These are phyloP conservation scores for Xylaria grammica DNA, from an alignment of 495 filamentous ascomycete genomes.

Conservation along the genomic window DNA sequence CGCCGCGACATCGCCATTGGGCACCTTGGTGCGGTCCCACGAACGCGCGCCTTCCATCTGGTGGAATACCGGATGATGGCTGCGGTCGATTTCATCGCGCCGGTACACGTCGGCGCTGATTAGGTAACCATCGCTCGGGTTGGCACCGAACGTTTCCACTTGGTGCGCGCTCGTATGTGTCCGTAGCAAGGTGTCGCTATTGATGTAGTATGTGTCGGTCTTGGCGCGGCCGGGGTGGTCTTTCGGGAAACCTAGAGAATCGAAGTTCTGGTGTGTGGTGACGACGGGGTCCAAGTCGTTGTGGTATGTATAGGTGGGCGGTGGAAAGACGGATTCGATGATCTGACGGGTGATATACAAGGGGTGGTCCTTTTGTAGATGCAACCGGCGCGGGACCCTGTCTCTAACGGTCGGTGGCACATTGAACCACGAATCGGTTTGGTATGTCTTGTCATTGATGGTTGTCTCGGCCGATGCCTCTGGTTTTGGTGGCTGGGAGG, in stretches of 20 bases:
- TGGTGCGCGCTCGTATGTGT: constrained; percentile 96
- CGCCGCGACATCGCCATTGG: constrained; percentile 63
- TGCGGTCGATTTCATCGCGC: constrained; percentile 90
- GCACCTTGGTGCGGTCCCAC: constrained; percentile 74
- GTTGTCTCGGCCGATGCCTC: constrained; percentile 36
- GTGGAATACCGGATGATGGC: constrained; percentile 96
- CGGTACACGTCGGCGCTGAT: constrained; percentile 97
- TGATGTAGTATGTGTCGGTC: constrained; percentile 96
- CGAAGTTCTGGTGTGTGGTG: constrained; percentile 88
- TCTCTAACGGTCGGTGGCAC: constrained; percentile 75
- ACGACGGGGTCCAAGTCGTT: constrained; percentile 83
- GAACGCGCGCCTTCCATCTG: constrained; percentile 96
- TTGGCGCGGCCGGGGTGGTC: constrained; percentile 89
- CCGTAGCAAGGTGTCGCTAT: constrained; percentile 78
- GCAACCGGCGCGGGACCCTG: constrained; percentile 73
- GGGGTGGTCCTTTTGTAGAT: constrained; percentile 87
- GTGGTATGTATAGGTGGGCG: constrained; percentile 73
- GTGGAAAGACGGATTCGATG: constrained; percentile 87
- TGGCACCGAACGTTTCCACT: constrained; percentile 79
- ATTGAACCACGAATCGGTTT: constrained; percentile 84
- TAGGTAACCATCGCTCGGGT: constrained; percentile 77
- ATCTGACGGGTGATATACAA: constrained; percentile 87
- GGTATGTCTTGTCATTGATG: constrained; percentile 68
- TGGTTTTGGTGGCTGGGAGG: not conserved
- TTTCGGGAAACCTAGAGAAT: constrained; percentile 87